A percentile compares a stretch with the other conserved stretches of the same genome.
phyloP scores from a whole-genome alignment of 768 basidiomycete genomes.

The Kwoniella sp. region DNA sequence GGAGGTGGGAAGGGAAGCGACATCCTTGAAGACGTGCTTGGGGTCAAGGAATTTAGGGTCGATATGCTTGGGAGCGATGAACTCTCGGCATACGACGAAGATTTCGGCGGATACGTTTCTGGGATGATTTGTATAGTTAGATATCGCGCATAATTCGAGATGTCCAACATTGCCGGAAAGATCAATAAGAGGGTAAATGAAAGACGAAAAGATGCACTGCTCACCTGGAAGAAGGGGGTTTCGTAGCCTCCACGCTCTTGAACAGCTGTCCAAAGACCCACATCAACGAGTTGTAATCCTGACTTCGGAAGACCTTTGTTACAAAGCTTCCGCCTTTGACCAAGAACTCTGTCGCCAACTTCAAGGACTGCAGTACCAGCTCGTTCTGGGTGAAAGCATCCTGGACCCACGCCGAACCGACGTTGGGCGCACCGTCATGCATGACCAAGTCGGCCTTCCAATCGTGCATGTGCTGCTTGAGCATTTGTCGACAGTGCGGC shows the following conservation, averaged over 20 bases:
- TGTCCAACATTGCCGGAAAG: neutral
- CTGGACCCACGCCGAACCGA: slow-evolving; percentile 98
- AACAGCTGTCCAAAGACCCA: slow-evolving; percentile 99
- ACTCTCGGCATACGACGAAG: slow-evolving; percentile 96
- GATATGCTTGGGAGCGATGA: slow-evolving; percentile 89
- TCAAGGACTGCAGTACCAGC: slow-evolving; percentile 90
- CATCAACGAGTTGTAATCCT: slow-evolving; percentile 95
- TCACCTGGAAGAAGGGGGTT: slow-evolving; percentile 94
- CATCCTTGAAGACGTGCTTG: slow-evolving; percentile 94
- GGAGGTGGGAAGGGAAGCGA: slow-evolving; percentile 43
- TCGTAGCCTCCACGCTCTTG: slow-evolving; percentile 94
- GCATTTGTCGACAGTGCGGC: slow-evolving; percentile 78
- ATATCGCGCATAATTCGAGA: neutral
- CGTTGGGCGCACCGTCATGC: slow-evolving; percentile 98
- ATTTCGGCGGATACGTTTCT: slow-evolving; percentile 99
- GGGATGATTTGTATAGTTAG: neutral
- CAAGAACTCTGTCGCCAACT: slow-evolving; percentile 93
- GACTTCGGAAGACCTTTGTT: slow-evolving; percentile 97
- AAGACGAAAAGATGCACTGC: slow-evolving; percentile 29
- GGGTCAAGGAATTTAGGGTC: slow-evolving; percentile 98
- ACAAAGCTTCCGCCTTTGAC: slow-evolving; percentile 91
- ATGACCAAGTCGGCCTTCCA: slow-evolving; percentile 99
- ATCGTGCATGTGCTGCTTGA: slow-evolving; percentile 87
- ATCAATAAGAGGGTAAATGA: neutral
- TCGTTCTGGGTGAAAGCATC: slow-evolving; percentile 97